phyloP scores from a whole-genome alignment of 2,329 filamentous ascomycete genomes.

The Cadophora gregata region DNA sequence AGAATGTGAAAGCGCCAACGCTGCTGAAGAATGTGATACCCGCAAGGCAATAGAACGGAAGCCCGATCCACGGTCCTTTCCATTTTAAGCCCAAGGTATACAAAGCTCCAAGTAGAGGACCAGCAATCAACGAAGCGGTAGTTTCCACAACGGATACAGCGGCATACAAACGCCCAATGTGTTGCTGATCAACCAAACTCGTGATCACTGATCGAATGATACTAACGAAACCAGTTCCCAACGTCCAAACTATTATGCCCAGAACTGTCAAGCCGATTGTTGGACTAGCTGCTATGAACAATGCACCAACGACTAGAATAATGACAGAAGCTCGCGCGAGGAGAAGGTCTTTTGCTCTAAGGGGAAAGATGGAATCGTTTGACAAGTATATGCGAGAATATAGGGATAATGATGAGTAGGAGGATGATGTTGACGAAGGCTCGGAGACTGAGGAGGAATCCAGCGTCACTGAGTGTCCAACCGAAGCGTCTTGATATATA shows the following conservation, averaged over 20 bases:
- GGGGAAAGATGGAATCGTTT: conserved; percentile 29
- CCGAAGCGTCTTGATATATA: conserved; percentile 41
- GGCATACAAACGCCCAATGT: conserved; percentile 40
- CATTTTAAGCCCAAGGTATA: conserved; percentile 38
- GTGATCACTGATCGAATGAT: conserved; percentile 38
- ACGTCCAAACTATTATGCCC: conserved; percentile 36
- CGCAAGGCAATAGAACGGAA: conserved; percentile 38
- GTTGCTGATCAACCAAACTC: conserved; percentile 37
- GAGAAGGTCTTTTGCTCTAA: conserved; percentile 37
- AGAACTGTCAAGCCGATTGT: conserved; percentile 35
- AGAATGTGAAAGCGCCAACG: conserved; percentile 34
- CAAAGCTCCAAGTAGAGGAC: conserved; percentile 35
- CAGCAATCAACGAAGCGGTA: conserved; percentile 33
- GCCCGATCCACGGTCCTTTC: conserved; percentile 37
- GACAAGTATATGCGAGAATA: conserved; percentile 35
- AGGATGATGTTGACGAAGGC: conserved; percentile 39
- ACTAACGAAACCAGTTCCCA: conserved; percentile 38
- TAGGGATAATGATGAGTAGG: conserved; percentile 36
- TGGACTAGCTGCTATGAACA: conserved; percentile 35
- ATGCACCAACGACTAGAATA: conserved; percentile 31
- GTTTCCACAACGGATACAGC: conserved; percentile 39
- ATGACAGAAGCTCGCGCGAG: conserved; percentile 35
- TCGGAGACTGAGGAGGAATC: conserved; percentile 40
- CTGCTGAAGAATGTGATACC: conserved; percentile 28
- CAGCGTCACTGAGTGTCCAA: conserved; percentile 36